These are phyloP conservation scores for Hapsidospora chrysogenum DNA, from an alignment of 495 filamentous ascomycete species.

Conservation along the genomic window DNA sequence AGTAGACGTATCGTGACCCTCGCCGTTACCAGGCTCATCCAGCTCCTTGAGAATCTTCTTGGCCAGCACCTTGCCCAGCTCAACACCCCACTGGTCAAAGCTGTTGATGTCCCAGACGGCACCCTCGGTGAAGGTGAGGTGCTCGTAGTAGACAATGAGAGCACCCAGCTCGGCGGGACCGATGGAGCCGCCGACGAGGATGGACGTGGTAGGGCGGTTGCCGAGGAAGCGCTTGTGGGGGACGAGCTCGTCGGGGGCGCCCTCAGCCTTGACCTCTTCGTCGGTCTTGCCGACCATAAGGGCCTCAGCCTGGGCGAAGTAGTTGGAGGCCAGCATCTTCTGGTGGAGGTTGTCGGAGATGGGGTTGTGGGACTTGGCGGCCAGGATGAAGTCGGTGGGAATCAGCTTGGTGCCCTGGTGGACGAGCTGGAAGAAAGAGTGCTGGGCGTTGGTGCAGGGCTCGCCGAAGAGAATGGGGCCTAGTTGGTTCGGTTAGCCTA, in stretches of 20 bases:
- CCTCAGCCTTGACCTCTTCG: constrained; percentile 79
- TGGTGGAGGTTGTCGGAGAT: constrained; percentile 84
- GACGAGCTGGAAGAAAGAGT: constrained; percentile 98
- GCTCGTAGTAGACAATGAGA: constrained; percentile 96
- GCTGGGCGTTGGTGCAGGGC: constrained; percentile 96
- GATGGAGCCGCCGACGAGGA: constrained; percentile 77
- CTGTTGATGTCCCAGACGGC: constrained; percentile 98
- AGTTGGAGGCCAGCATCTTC: constrained; percentile 98
- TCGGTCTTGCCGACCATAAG: constrained; percentile 96
- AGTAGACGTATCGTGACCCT: constrained; percentile 69
- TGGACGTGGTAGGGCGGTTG: constrained; percentile 89
- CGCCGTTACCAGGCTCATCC: constrained; percentile 52
- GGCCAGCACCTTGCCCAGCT: constrained; percentile 88
- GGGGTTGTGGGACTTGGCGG: constrained; percentile 91
- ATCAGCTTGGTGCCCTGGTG: constrained; percentile 99
- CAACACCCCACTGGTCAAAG: constrained; percentile 99
- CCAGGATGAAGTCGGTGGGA: constrained; percentile 93
- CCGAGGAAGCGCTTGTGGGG: constrained; percentile 99
- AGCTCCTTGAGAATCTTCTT: constrained; percentile 75
- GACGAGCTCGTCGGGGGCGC: constrained; percentile 60
- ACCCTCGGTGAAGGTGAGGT: constrained; percentile 93
- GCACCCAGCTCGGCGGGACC: constrained; percentile 88
- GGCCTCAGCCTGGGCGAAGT: constrained; percentile 93
- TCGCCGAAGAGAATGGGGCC: constrained; percentile 84
- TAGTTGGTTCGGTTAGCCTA: neutral